Base-by-base conservation (phyloP, 805 yeast genomes). In the Candida caryicola region DNA sequence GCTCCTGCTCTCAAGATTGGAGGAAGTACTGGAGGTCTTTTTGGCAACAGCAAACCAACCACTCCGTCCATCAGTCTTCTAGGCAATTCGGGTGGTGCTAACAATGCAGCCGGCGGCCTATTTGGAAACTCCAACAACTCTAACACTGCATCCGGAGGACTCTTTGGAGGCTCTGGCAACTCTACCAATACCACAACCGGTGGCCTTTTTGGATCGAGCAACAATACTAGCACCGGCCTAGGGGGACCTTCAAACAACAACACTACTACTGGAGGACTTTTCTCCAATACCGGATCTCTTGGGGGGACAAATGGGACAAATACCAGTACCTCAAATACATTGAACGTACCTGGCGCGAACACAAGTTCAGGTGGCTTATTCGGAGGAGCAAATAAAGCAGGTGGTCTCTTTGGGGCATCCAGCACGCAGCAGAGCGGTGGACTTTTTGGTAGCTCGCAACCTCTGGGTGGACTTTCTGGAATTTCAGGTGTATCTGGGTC, bases 221-320 rank as follows among this genome's bases (percentile, higher is more conserved):
- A 37, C 13, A 39, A 33, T 35, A 34, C 29, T 7, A 21, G 34
- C 17, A 16, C 41, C 4, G 34, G 33, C 4, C 21, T 23, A 13
- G 29, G 36, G 15, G 33, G 31, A 19, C 5, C 30, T 13, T 12
- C 45, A 23, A 42, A 15, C 34, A 17, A 9, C 37, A 13, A 41
- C 19, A 23, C 38, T 16, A 10, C 36, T 19, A 30, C 49, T 10
- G 54, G 54, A n/a, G 51, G 55, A 10, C 43, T 57, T 27, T 57
- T 58, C 44, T 63, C 65, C 17, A 36, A 36, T 16, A 17, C 13
- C 44, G 44, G 5, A 46, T 12, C 29, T 12, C 9, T 26, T 12
- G 49, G 5, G 40, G 45, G 25, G 48, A 50, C 39, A n/a, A n/a
- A n/a, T n/a, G n/a, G n/a, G n/a, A n/a, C n/a, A n/a, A n/a, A n/a